A percentile compares a stretch with the other conserved stretches of the same genome.
phyloP scores from a whole-genome alignment of 768 basidiomycete species.

The Trametes sanguinea region DNA sequence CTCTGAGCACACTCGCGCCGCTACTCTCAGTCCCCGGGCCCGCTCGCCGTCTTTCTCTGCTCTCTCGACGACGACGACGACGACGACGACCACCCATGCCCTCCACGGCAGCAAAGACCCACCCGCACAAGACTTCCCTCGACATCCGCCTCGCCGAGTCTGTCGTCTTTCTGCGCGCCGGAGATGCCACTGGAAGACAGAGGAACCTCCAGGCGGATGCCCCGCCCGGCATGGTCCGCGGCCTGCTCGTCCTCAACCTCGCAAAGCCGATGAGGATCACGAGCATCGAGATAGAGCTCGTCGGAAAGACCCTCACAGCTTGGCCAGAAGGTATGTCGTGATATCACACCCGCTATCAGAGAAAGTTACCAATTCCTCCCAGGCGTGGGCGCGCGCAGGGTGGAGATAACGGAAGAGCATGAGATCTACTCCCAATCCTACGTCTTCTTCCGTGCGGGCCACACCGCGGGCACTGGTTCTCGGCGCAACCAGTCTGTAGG shows the following conservation, averaged over 20 bases:
- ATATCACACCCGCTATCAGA: not conserved
- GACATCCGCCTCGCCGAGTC: constrained; percentile 56
- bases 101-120: constrained; percentile 2
- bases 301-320: constrained; percentile 67
- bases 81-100: constrained; percentile 17
- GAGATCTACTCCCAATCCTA: constrained; percentile 69
- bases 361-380: constrained; percentile 7
- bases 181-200: constrained; percentile 36
- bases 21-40: too few relatives aligned
- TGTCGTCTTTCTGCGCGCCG: constrained; percentile 53
- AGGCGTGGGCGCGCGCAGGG: constrained; percentile 69
- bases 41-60: not conserved
- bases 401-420: constrained; percentile 80
- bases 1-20: too few relatives aligned
- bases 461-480: constrained; percentile 39
- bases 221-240: constrained; percentile 61
- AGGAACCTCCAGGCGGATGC: constrained; percentile 35
- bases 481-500: constrained; percentile 54
- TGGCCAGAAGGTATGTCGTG: constrained; percentile 81
- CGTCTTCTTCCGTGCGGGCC: constrained; percentile 69
- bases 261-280: constrained; percentile 83
- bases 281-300: constrained; percentile 79
- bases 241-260: constrained; percentile 62
- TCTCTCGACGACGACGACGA: not conserved
- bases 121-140: constrained; percentile 40